phyloP scores from a whole-genome alignment of 2,329 filamentous ascomycete species.

The Coniochaeta sp. region DNA sequence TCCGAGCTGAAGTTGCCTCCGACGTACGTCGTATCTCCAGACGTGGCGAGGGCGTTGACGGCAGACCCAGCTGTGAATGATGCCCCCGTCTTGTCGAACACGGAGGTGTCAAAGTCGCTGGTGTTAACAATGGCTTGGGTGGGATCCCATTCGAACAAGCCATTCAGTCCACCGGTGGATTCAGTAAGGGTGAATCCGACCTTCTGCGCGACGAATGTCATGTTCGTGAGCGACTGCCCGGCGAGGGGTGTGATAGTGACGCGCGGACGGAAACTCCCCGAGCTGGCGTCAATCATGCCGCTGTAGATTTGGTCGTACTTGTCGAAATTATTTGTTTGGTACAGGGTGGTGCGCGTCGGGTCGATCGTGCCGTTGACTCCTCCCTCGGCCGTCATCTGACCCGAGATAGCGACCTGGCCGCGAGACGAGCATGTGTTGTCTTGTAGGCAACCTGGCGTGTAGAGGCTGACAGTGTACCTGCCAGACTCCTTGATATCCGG shows the following conservation, averaged over 20 bases:
- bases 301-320: conserved; percentile 93
- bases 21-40: conserved; percentile 61
- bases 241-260: conserved; percentile 68
- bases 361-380: conserved; percentile 39
- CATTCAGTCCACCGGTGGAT: conserved; percentile 76
- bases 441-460: conserved; percentile 82
- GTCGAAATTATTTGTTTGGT: conserved; percentile 90
- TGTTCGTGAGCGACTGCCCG: conserved; percentile 51
- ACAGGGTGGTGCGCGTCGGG: conserved; percentile 45
- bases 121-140: conserved; percentile 47
- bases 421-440: conserved; percentile 70
- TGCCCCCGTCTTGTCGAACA: conserved; percentile 69
- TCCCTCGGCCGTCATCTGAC: conserved; percentile 51
- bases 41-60: conserved; percentile 61
- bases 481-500: conserved; percentile 85
- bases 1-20: conserved; percentile 76
- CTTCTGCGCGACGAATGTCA: conserved; percentile 84
- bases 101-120: conserved; percentile 60
- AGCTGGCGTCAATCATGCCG: conserved; percentile 72
- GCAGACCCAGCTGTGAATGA: conserved; percentile 60
- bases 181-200: conserved; percentile 70
- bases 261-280: conserved; percentile 65
- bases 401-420: conserved; percentile 77
- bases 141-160: conserved; percentile 83
- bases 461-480: conserved; percentile 85